Base-by-base conservation (phyloP, 2,329 filamentous ascomycete genomes). In the Hypoxylon sp. region DNA sequence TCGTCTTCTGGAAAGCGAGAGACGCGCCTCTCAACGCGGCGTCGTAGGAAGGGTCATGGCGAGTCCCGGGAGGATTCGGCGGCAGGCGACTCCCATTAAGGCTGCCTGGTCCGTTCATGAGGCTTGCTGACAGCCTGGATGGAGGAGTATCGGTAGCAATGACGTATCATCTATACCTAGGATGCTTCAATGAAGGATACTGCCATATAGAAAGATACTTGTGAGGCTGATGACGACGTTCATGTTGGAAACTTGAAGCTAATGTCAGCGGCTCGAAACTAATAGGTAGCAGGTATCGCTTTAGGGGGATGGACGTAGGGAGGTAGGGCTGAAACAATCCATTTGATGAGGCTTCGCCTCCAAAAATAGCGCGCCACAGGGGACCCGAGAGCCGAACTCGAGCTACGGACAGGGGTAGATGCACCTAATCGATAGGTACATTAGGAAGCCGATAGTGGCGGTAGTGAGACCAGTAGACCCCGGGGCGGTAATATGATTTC, bases 1-100 rank as follows among this genome's bases (percentile, higher is more conserved):
- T 43, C 11, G 66, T 67, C 54, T 78, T 79, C 62, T 77, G 75
- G 60, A 86, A 86, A 17, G 83, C 83, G 21, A 85, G 76, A 9
- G 79, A 81, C 8, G 83, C 83, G 48, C 83, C 83, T 55, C 75
- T 78, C 53, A 85, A 73, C 46, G 82, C 82, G 11, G 79, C 72
- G 41, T 67, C 65, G 47, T 70, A 62, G 9, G 67, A 67, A 42
- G 66, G 21, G 53, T 64, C 64, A 50, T 71, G 64, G 50, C 66
- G 70, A 70, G 69, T 63, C 60, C 73, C 57, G 48, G 52, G 67
- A 55, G 63, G 54, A 63, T 66, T 61, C 59, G 58, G 69, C 67
- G 69, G 51, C 64, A 67, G 46, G 62, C 65, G 62, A 61, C 59
- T 54, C 49, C 55, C 68, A 58, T 60, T 67, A 52, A 63, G 62